Evolutionary conservation across 805 yeast genomes (phyloP).

Genomic region (Saccharomyces jurei): DNA sequence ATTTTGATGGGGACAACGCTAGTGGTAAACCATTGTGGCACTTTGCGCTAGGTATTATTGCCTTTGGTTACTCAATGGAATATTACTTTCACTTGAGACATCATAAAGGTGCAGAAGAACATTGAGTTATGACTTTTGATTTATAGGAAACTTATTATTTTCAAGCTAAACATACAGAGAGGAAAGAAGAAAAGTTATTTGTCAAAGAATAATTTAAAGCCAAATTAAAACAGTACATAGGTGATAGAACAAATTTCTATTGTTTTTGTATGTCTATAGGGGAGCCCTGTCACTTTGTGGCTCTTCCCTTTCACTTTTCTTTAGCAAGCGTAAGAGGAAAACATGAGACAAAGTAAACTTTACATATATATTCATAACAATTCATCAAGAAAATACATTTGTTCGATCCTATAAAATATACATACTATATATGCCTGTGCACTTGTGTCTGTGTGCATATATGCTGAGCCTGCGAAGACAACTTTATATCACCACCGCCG

Average conservation of each 20-base stretch:
- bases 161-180: background rate
- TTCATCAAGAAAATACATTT: background rate
- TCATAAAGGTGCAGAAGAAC: slow-evolving; percentile 44
- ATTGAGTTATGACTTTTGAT: slow-evolving; percentile 8
- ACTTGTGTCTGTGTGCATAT: background rate
- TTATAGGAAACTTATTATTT: background rate
- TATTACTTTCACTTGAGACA: slow-evolving; percentile 82
- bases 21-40: slow-evolving; percentile 79
- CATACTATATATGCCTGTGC: background rate
- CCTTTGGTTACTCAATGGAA: slow-evolving; percentile 84
- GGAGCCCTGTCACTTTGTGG: background rate
- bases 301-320: background rate
- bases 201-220: background rate
- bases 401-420: background rate
- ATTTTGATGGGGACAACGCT: slow-evolving; percentile 76
- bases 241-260: background rate
- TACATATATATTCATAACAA: background rate
- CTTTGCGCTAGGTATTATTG: slow-evolving; percentile 56
- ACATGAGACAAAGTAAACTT: background rate
- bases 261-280: background rate
- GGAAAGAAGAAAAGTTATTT: background rate
- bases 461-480: background rate
- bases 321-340: background rate
- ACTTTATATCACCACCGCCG: background rate
- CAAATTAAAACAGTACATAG: background rate